Evolutionary conservation across 164 flowering plant species (phyloP).

Genomic region (Nymphaea thermarum): DNA sequence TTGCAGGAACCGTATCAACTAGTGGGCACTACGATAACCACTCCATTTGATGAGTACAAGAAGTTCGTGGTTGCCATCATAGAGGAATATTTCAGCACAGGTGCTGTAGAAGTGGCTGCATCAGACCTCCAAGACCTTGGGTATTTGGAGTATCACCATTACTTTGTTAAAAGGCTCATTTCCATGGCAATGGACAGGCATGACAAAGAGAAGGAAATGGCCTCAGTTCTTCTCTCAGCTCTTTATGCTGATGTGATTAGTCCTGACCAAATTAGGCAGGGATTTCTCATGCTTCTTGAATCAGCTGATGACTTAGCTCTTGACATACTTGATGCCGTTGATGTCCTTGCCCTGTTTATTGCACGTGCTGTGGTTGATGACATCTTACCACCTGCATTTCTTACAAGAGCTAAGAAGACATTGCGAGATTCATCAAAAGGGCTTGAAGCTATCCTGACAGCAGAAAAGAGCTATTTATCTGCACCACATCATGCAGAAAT

Average conservation of each 20-base stretch:
- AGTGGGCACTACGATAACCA: constrained; percentile 61
- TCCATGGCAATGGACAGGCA: constrained; percentile 97
- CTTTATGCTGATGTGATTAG: constrained; percentile 86
- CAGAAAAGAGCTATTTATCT: constrained; percentile 93
- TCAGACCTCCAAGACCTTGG: constrained; percentile 79
- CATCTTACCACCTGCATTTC: constrained; percentile 88
- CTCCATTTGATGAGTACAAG: constrained; percentile 89
- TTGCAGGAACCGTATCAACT: constrained; percentile 91
- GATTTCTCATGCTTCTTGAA: constrained; percentile 83
- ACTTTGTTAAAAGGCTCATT: constrained; percentile 81
- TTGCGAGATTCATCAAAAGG: constrained; percentile 75
- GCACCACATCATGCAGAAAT: constrained; percentile 99
- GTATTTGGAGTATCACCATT: constrained; percentile 74
- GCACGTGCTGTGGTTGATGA: constrained; percentile 99
- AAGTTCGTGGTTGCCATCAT: constrained; percentile 75
- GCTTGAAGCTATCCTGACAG: constrained; percentile 58
- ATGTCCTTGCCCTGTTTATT: constrained; percentile 72
- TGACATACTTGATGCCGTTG: constrained; percentile 88
- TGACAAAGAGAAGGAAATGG: constrained; percentile 98
- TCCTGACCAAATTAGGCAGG: constrained; percentile 74
- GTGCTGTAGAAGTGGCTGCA: constrained; percentile 73
- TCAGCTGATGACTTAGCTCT: constrained; percentile 89
- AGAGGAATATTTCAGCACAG: constrained; percentile 89
- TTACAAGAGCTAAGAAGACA: constrained; percentile 54
- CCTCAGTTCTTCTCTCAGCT: constrained; percentile 89